phyloP scores from a whole-genome alignment of 2,329 filamentous ascomycete species.

The Trichoderma atroviride region DNA sequence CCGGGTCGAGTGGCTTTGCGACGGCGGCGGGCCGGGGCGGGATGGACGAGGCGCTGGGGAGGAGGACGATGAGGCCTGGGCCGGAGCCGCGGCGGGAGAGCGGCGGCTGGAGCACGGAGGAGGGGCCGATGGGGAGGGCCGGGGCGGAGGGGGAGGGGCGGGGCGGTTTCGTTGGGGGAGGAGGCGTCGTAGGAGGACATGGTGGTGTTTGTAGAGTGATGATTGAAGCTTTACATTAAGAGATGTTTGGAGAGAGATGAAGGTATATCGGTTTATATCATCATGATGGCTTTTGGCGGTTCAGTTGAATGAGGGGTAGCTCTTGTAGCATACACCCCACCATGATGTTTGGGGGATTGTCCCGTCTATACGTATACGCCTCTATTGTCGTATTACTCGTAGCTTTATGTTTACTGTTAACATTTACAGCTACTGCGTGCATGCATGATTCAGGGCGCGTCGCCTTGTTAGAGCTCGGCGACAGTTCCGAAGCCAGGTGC shows the following conservation, averaged over 20 bases:
- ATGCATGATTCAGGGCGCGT: not conserved
- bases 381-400: not conserved
- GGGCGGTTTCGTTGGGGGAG: conserved; percentile 27
- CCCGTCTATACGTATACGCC: not conserved
- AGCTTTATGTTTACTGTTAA: not conserved
- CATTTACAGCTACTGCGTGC: not conserved
- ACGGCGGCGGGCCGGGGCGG: not conserved
- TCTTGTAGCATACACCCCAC: not conserved
- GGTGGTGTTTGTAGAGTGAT: not conserved
- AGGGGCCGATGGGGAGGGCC: conserved; percentile 3
- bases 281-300: not conserved
- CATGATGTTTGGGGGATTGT: not conserved
- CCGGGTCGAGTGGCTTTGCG: conserved; percentile 28
- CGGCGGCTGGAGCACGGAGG: conserved; percentile 32
- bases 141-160: conserved; percentile 26
- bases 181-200: conserved; percentile 24
- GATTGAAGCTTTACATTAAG: not conserved
- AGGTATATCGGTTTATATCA: not conserved
- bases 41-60: conserved; percentile 23
- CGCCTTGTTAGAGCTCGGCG: not conserved
- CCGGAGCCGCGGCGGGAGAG: conserved; percentile 39
- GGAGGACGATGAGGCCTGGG: conserved; percentile 40
- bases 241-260: not conserved
- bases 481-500: not conserved
- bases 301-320: not conserved